Base-by-base conservation (phyloP, 768 basidiomycete genomes). In the Tulasnella sp. region DNA sequence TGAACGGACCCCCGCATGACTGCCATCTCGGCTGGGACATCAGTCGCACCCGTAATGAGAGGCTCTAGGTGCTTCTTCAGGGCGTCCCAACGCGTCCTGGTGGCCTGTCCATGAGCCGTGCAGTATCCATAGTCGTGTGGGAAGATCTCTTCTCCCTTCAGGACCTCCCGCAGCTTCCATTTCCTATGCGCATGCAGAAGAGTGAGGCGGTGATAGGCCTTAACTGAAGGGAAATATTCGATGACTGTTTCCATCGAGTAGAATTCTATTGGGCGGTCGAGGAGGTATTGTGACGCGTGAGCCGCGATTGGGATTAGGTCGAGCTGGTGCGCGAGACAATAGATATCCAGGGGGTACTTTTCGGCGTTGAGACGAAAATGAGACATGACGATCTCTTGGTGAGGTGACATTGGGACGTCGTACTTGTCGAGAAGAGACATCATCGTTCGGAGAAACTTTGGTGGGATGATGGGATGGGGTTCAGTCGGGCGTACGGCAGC, bases 61-160 rank as follows among this genome's bases (percentile, higher is more conserved):
- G 68, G 67, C 12, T 75, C 71, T 25, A 83, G 65, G 34, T 72
- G 67, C 62, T 71, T 72, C 55, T 79, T 78, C 56, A 73, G 71
- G 42, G 72, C 69, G 56, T 81, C 76, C 85, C 84, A 87, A 17
- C 69, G 66, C 3, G 69, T 67, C 43, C 63, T 68, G 1, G 80
- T 77, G 43, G 71, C 66, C 25, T 73, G 71, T 49, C 69, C 70
- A 68, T 86, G 84, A 41, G 68, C 66, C 19, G 70, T 45, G 67
- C 85, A 87, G 60, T 70, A 70, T 2, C 85, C 83, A 59, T 86
- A 87, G 21, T 83, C 82, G 68, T 83, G 80, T 19, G 85, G 85
- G 65, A 87, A 87, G 46, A 87, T 73, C 31, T 81, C 78, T 65
- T 85, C 83, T 22, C 70, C 73, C 38, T 80, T 66, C n/a, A 85